phyloP scores from a whole-genome alignment of 345 rosid genomes.

The Litchi chinensis region DNA sequence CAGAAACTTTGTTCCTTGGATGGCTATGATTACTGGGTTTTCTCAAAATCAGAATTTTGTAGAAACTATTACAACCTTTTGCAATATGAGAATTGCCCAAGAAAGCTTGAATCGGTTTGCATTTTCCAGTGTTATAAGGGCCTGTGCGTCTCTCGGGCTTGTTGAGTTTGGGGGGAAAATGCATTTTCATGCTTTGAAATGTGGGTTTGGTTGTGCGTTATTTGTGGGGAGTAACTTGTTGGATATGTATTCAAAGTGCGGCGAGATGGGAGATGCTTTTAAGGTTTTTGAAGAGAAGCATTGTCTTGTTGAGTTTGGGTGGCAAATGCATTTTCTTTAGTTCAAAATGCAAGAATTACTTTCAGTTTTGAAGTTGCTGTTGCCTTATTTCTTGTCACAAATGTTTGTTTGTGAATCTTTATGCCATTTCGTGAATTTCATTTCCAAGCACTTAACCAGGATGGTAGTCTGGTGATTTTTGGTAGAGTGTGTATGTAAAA shows the following conservation, averaged over 20 bases:
- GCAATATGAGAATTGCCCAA: conserved; percentile 15
- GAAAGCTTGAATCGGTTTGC: conserved; percentile 6
- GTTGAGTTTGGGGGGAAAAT: conserved; percentile 16
- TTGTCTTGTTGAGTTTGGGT: no score
- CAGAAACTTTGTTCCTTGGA: conserved; percentile 11
- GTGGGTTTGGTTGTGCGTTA: conserved; percentile 13
- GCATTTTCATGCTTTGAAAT: conserved; percentile 15
- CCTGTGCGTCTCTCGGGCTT: not conserved
- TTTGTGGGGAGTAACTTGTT: conserved; percentile 12
- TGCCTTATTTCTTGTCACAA: no score
- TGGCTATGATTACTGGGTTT: no score
- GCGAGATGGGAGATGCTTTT: conserved; percentile 6
- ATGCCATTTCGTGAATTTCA: no score
- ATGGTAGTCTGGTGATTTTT: no score
- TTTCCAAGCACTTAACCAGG: no score
- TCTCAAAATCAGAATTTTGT: not conserved
- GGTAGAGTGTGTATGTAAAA: no score
- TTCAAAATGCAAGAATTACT: no score
- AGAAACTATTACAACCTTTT: not conserved
- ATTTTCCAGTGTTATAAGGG: conserved; percentile 8
- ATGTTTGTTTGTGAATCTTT: no score
- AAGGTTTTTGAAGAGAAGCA: conserved; percentile 18
- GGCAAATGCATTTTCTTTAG: no score
- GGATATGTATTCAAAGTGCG: conserved; percentile 9
- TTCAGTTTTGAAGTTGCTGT: no score